phyloP scores from a whole-genome alignment of 441 rosid species.

The Capsella rubella region DNA sequence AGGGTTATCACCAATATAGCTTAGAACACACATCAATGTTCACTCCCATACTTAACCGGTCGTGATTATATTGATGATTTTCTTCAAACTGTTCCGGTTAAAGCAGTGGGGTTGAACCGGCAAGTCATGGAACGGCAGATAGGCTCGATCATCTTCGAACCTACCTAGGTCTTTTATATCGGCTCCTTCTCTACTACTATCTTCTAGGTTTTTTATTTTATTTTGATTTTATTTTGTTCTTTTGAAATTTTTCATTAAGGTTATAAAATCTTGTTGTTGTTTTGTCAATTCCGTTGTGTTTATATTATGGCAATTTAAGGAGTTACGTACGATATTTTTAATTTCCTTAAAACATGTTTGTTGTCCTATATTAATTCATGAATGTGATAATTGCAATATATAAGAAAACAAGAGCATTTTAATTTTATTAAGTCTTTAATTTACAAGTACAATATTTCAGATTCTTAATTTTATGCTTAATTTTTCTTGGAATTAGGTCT shows the following conservation, averaged over 20 bases:
- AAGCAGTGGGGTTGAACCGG: slow-evolving; percentile 39
- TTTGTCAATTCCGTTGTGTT: slow-evolving; percentile 6
- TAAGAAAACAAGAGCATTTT: background rate
- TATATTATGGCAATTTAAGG: background rate
- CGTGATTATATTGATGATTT: background rate
- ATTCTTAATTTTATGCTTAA: too few relatives aligned
- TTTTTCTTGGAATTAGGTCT: too few relatives aligned
- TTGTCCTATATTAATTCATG: slow-evolving; percentile 1
- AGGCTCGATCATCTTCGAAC: slow-evolving; percentile 43
- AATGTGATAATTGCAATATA: background rate
- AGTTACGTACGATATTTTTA: too few relatives aligned
- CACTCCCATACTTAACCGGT: slow-evolving; percentile 18
- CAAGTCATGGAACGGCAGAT: slow-evolving; percentile 45
- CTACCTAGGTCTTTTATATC: slow-evolving; percentile 41
- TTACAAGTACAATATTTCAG: too few relatives aligned
- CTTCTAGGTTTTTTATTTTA: background rate
- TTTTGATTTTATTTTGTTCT: background rate
- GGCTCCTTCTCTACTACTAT: slow-evolving; percentile 28
- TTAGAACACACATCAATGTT: slow-evolving; percentile 10
- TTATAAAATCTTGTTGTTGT: background rate
- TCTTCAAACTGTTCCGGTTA: slow-evolving; percentile 16
- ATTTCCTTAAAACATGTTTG: background rate
- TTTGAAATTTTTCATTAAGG: background rate
- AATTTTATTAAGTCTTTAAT: too few relatives aligned
- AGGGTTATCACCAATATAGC: slow-evolving; percentile 26